Evolutionary conservation across 2,329 filamentous ascomycete species (phyloP).

Genomic region (Zarea fungicola): DNA sequence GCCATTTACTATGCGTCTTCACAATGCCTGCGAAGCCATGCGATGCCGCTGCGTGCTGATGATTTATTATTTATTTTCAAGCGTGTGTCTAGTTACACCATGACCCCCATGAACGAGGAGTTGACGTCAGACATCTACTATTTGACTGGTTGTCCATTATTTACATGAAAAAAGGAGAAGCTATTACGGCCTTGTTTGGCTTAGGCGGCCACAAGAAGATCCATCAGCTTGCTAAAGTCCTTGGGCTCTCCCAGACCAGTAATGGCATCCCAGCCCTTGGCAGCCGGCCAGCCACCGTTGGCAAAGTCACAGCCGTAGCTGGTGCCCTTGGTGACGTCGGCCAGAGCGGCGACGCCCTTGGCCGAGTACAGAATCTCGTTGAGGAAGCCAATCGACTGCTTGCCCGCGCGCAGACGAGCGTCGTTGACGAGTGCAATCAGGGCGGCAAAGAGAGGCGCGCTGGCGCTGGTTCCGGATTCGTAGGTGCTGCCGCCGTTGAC

Average conservation of each 20-base stretch:
- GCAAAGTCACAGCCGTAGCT: constrained; percentile 9
- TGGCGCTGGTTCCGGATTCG: constrained; percentile 18
- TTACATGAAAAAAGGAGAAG: no score
- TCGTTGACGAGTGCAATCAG: constrained; percentile 14
- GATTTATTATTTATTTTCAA: no score
- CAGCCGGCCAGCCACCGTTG: constrained; percentile 9
- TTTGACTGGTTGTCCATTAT: not conserved
- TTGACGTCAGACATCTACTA: no score
- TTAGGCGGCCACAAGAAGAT: not conserved
- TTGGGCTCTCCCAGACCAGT: constrained; percentile 8
- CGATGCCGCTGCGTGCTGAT: no score
- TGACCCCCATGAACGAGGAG: no score
- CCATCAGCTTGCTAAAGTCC: constrained; percentile 9
- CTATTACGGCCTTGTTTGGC: not conserved
- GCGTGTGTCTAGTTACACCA: no score
- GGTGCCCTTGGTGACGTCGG: constrained; percentile 1
- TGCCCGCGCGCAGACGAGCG: constrained; percentile 8
- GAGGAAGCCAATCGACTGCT: constrained; percentile 10
- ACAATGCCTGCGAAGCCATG: no score
- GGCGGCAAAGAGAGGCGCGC: constrained; percentile 13
- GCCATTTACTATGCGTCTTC: no score
- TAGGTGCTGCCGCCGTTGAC: constrained; percentile 21
- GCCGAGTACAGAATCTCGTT: constrained; percentile 13
- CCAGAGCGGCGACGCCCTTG: not conserved
- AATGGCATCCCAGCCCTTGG: constrained; percentile 12